phyloP scores from a whole-genome alignment of 192 early-diverging fungal species.

The Dissophora ornata region DNA sequence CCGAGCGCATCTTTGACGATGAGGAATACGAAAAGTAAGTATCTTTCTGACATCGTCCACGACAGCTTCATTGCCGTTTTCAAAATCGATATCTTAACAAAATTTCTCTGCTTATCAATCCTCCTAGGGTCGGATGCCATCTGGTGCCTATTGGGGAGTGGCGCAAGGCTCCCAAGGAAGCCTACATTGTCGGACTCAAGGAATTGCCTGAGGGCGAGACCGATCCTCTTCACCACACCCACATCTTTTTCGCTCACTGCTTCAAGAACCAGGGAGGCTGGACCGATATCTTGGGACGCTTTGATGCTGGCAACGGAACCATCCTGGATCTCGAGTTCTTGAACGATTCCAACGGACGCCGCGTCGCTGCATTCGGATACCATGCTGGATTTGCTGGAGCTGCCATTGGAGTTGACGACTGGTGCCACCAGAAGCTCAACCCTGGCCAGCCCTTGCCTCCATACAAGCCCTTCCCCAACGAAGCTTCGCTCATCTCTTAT shows the following conservation, averaged over 20 bases:
- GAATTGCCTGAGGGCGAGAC: conserved; percentile 95
- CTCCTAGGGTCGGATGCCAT: conserved; percentile 78
- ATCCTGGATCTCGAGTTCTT: conserved; percentile 97
- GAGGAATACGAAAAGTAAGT: conserved; percentile 83
- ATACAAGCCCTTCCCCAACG: conserved; percentile 87
- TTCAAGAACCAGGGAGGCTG: conserved; percentile 97
- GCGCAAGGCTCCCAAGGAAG: conserved; percentile 88
- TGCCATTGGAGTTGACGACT: conserved; percentile 92
- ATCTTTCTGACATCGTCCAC: not conserved
- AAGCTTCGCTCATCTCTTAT: conserved; percentile 78
- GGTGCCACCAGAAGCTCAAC: conserved; percentile 82
- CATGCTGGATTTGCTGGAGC: conserved; percentile 96
- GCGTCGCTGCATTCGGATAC: conserved; percentile 97
- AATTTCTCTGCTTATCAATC: not conserved
- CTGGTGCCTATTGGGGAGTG: conserved; percentile 84
- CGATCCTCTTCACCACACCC: conserved; percentile 88
- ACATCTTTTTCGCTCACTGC: conserved; percentile 99
- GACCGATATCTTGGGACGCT: conserved; percentile 88
- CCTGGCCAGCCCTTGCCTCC: conserved; percentile 71
- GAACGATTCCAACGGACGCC: conserved; percentile 81
- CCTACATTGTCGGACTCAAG: conserved; percentile 97
- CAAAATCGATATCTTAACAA: conserved; percentile 12
- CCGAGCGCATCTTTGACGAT: conserved; percentile 89
- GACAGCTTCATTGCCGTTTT: not conserved
- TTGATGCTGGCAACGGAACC: conserved; percentile 85